Conservation (phyloP, 2,329 filamentous ascomycete species). For the Claviceps digitariae region DNA sequence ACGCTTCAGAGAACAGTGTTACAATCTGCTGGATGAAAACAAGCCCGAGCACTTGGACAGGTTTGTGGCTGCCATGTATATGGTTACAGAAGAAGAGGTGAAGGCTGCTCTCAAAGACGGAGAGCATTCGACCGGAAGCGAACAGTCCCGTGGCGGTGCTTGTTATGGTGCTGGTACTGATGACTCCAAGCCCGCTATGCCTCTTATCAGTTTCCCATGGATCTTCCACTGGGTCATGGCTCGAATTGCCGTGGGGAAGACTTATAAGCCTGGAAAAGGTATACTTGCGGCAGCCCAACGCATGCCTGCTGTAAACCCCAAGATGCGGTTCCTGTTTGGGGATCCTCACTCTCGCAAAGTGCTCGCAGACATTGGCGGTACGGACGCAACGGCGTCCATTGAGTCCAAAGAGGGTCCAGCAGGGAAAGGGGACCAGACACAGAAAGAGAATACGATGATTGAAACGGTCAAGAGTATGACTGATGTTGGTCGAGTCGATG, state of each 20-base stretch:
- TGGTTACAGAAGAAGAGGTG: constrained; percentile 60
- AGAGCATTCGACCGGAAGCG: constrained; percentile 20
- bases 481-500: neutral
- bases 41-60: constrained; percentile 48
- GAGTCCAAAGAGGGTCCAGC: neutral
- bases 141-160: neutral
- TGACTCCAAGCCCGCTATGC: constrained; percentile 37
- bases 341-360: neutral
- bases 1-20: constrained; percentile 54
- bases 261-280: constrained; percentile 11
- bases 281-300: constrained; percentile 7
- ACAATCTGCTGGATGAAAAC: constrained; percentile 46
- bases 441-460: neutral
- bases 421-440: neutral
- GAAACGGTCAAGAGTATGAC: neutral
- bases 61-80: constrained; percentile 81
- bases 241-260: constrained; percentile 17
- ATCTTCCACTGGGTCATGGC: constrained; percentile 54
- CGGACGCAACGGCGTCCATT: neutral
- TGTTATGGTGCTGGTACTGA: neutral
- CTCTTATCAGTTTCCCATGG: constrained; percentile 91
- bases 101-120: constrained; percentile 33
- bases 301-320: neutral
- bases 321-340: neutral
- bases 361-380: neutral